Percentiles rank a stretch among this genome's conserved stretches.
Conservation (phyloP, 139 green algal species). For the Astrephomene gubernaculifera region DNA sequence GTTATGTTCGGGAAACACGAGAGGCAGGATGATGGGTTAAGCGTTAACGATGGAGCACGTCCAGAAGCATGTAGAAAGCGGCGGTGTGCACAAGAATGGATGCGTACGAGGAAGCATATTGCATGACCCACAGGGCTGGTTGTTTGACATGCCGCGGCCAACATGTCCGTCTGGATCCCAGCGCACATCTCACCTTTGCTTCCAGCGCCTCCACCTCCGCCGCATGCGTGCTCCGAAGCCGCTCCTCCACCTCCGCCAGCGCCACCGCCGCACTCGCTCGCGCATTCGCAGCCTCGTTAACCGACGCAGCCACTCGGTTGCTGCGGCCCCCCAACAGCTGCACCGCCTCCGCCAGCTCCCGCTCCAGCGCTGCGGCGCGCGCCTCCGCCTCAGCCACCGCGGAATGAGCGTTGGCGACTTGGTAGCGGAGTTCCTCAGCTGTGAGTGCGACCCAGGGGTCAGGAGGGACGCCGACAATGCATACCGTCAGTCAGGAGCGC, state of each 20-base stretch:
- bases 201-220: slow-evolving; percentile 13
- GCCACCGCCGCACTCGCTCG: too few species aligned
- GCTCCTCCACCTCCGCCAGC: neutral
- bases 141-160: too few species aligned
- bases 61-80: too few species aligned
- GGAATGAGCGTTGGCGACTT: neutral
- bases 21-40: too few species aligned
- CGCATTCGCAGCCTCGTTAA: neutral
- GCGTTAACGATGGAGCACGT: too few species aligned
- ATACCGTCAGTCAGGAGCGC: too few species aligned
- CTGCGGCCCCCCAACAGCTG: neutral
- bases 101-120: too few species aligned
- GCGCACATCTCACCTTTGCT: slow-evolving; percentile 13
- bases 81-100: too few species aligned
- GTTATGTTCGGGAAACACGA: too few species aligned
- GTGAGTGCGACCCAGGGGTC: neutral
- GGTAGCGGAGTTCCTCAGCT: neutral
- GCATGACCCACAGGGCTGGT: too few species aligned
- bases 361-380: neutral
- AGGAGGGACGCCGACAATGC: too few species aligned
- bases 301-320: neutral
- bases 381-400: slow-evolving; percentile 1
- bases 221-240: neutral
- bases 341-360: neutral
- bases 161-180: too few species aligned